Evolutionary conservation across 352 stramenopile species (phyloP).

Genomic region (Hyaloperonospora brassicae): DNA sequence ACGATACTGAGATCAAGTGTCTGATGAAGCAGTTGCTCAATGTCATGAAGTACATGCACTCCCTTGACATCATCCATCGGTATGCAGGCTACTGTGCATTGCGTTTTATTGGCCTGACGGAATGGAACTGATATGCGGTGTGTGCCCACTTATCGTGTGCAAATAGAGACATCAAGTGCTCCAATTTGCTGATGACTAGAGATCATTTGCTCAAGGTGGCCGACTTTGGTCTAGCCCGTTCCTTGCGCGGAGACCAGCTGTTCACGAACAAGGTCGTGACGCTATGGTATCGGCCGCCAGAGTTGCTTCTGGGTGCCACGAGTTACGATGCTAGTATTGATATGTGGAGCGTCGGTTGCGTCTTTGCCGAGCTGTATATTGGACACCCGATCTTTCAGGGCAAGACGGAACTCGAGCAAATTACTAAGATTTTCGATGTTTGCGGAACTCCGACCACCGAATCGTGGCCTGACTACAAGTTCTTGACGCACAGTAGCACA

Average conservation of each 20-base stretch:
- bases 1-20: slow-evolving; percentile 80
- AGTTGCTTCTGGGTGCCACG: slow-evolving; percentile 90
- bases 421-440: slow-evolving; percentile 84
- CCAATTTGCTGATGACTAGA: slow-evolving; percentile 74
- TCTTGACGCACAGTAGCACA: slow-evolving; percentile 68
- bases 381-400: slow-evolving; percentile 81
- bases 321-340: slow-evolving; percentile 91
- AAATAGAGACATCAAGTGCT: slow-evolving; percentile 89
- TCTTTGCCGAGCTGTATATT: slow-evolving; percentile 84
- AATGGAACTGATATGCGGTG: background rate
- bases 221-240: slow-evolving; percentile 81
- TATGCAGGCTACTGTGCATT: slow-evolving; percentile 13
- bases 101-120: background rate
- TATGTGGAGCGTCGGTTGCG: slow-evolving; percentile 92
- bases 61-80: slow-evolving; percentile 82
- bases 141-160: background rate
- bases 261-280: slow-evolving; percentile 96
- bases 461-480: slow-evolving; percentile 83
- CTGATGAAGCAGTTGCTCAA: slow-evolving; percentile 83
- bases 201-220: slow-evolving; percentile 79
- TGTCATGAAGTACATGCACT: slow-evolving; percentile 86
- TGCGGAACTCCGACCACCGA: slow-evolving; percentile 77
- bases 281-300: slow-evolving; percentile 91
- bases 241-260: slow-evolving; percentile 73
- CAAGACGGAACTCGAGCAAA: slow-evolving; percentile 84